Evolutionary conservation across 2,329 filamentous ascomycete species (phyloP), one percentile per base, ranked within the genome.

Genomic region (Hypoxylon sp.): DNA sequence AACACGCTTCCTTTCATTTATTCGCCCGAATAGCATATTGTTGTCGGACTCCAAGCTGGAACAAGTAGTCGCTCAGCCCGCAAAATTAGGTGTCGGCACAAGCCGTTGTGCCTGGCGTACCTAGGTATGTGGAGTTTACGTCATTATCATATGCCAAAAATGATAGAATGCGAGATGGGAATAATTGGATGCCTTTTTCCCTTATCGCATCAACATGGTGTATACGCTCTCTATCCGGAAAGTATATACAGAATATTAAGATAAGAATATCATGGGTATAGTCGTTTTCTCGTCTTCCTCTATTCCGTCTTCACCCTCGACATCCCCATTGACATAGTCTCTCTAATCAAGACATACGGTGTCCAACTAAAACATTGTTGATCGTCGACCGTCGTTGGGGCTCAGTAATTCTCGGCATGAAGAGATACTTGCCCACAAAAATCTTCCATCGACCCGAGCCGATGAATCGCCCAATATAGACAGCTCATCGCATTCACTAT

Each of bases 141-240:
- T 70, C 67, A 70, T 69, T 53, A 56, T 69, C 67, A 69, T 69
- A 67, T 69, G 67, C 63, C 57, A 69, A 64, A 64, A 34, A 34
- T n/a, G n/a, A 55, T 32, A 3, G 9, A 53, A 23, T 21, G 23
- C 14, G 21, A 30, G 16, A 23, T 34, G 37, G 37, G n/a, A 19
- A 32, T 21, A 34, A 21, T 21, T 50, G 1, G 12, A n/a, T 50
- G 16, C 9, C 2, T 12, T 32, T 30, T 48, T 48, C 2, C 14
- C 16, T 11, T 21, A 16, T 50, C 45, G 6, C 39, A 45, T 50
- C 14, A 9, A 57, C 16, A 37, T 34, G 21, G n/a, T 29, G 23
- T 51, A 52, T 48, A 47, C 29, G 51, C 30, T 52, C 9, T 56
- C 56, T 66, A 66, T 67, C 63, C 63, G 52, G 21, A 57, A 68